Evolutionary conservation across 2,329 filamentous ascomycete species (phyloP).

Genomic region (Cercospora canescens): DNA sequence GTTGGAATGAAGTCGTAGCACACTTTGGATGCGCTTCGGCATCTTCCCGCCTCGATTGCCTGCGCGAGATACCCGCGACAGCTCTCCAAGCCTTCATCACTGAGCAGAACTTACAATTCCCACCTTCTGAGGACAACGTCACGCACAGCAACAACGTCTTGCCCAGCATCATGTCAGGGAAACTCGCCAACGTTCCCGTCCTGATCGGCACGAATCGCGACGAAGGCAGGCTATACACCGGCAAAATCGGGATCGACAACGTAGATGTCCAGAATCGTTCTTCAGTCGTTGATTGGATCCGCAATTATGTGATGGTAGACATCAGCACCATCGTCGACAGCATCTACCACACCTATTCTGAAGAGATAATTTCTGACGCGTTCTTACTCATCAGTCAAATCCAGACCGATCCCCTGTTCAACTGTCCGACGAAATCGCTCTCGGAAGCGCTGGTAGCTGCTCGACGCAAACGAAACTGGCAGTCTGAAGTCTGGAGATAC

Average conservation of each 20-base stretch:
- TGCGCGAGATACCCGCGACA: conserved; percentile 11
- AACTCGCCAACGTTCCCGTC: conserved; percentile 20
- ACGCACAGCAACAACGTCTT: conserved; percentile 43
- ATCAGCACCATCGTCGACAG: background rate
- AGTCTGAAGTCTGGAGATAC: background rate
- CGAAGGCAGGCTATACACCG: conserved; percentile 27
- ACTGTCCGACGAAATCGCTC: background rate
- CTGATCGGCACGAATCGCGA: conserved; percentile 30
- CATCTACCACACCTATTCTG: background rate
- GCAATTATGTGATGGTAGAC: background rate
- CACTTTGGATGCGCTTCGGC: conserved; percentile 11
- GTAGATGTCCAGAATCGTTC: background rate
- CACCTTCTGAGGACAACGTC: conserved; percentile 6
- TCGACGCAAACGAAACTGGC: background rate
- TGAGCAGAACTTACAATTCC: conserved; percentile 21
- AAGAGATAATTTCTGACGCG: background rate
- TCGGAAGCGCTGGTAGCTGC: background rate
- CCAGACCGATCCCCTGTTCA: background rate
- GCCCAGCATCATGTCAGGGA: conserved; percentile 1
- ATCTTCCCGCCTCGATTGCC: conserved; percentile 7
- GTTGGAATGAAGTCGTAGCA: conserved; percentile 4
- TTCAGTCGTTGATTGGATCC: background rate
- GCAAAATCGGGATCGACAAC: background rate
- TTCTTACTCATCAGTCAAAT: background rate
- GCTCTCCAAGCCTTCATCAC: conserved; percentile 13